A percentile compares a stretch with the other conserved stretches of the same genome.
Evolutionary conservation across 345 rosid species (phyloP).

Genomic region (Nephelium lappaceum): DNA sequence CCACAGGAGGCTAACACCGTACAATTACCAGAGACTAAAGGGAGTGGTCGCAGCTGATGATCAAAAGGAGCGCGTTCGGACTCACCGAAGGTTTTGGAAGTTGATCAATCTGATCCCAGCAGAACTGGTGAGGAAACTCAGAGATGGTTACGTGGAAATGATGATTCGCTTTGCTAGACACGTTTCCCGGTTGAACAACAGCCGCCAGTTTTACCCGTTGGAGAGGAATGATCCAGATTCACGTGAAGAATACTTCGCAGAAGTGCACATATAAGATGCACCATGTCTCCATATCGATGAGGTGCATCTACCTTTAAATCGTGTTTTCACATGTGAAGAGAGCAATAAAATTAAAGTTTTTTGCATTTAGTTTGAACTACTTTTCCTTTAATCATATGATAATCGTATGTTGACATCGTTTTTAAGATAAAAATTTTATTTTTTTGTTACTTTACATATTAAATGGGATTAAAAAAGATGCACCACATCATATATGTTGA

Average conservation of each 20-base stretch:
- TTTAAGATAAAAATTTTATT: too few species aligned
- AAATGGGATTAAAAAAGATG: too few species aligned
- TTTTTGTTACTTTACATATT: too few species aligned
- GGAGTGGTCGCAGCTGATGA: background rate
- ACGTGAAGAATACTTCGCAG: background rate
- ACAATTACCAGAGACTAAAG: background rate
- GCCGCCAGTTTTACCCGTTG: background rate
- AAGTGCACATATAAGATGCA: background rate
- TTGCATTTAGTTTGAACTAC: background rate
- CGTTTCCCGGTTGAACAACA: constrained; percentile 8
- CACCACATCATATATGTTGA: too few species aligned
- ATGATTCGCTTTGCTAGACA: constrained; percentile 21
- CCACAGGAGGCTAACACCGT: background rate
- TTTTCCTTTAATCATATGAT: background rate
- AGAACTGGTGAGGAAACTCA: background rate
- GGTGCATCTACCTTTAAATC: background rate
- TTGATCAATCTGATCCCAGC: background rate
- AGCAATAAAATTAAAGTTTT: background rate
- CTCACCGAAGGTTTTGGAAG: constrained; percentile 1
- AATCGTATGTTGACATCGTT: background rate
- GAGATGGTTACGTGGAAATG: constrained; percentile 21
- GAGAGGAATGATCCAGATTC: background rate
- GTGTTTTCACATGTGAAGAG: background rate
- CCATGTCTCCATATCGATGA: background rate
- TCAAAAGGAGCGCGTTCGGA: constrained; percentile 1